These are phyloP conservation scores for Fusarium sp. DNA, from an alignment of 2,329 filamentous ascomycete species.

Conservation along the genomic window DNA sequence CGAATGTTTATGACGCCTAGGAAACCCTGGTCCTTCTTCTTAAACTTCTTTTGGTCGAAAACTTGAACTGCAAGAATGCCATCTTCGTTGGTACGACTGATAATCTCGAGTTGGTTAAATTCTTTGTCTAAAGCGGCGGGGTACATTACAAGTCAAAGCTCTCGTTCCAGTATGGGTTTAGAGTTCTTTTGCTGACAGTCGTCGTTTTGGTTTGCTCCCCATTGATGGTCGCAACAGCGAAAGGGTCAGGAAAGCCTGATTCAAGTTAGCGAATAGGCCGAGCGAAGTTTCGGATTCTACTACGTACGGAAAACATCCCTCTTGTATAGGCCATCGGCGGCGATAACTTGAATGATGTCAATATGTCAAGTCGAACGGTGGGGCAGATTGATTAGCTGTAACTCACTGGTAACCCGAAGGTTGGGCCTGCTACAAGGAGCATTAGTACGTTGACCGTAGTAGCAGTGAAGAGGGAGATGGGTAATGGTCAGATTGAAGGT, in stretches of 20 bases:
- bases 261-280: conserved; percentile 43
- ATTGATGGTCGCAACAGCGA: conserved; percentile 95
- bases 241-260: conserved; percentile 94
- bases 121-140: conserved; percentile 19
- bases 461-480: not conserved
- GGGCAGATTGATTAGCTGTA: conserved; percentile 36
- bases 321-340: conserved; percentile 98
- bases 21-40: conserved; percentile 99
- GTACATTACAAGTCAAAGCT: conserved; percentile 92
- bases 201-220: conserved; percentile 99
- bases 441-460: conserved; percentile 45
- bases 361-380: conserved; percentile 41
- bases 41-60: conserved; percentile 99
- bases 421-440: conserved; percentile 74
- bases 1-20: conserved; percentile 97
- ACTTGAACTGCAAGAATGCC: conserved; percentile 98
- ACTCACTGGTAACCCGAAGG: conserved; percentile 90
- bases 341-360: conserved; percentile 79
- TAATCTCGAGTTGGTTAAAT: conserved; percentile 24
- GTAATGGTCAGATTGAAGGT: not conserved
- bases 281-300: not conserved
- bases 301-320: conserved; percentile 97
- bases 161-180: conserved; percentile 99
- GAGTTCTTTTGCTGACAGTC: conserved; percentile 92
- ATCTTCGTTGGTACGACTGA: conserved; percentile 89